Evolutionary conservation across 2,329 filamentous ascomycete species (phyloP).

Genomic region (Huntiella decipiens): DNA sequence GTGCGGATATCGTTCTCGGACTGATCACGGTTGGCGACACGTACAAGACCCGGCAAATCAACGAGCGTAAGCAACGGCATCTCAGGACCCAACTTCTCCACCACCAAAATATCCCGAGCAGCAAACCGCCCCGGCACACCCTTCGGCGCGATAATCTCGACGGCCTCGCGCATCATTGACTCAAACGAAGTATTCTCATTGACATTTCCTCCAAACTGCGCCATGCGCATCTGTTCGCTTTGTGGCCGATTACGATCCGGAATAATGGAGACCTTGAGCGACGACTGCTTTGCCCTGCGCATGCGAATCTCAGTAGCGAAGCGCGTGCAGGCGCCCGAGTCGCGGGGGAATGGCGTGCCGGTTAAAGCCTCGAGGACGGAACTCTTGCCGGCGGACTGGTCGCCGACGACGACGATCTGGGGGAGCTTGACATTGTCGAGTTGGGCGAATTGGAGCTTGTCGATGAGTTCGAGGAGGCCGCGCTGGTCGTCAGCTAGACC

Average conservation of each 20-base stretch:
- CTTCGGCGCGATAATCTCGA: constrained; percentile 30
- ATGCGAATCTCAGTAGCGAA: constrained; percentile 41
- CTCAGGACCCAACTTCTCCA: constrained; percentile 39
- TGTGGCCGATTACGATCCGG: constrained; percentile 29
- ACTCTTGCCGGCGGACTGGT: constrained; percentile 45
- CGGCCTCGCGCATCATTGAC: constrained; percentile 30
- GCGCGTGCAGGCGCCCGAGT: constrained; percentile 40
- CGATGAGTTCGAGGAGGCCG: constrained; percentile 36
- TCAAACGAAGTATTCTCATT: constrained; percentile 28
- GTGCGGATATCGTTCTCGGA: constrained; percentile 32
- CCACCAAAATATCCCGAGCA: constrained; percentile 33
- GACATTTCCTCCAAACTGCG: constrained; percentile 29
- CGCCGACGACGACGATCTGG: constrained; percentile 45
- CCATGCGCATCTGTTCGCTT: constrained; percentile 27
- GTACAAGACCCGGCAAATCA: constrained; percentile 40
- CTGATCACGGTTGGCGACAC: constrained; percentile 33
- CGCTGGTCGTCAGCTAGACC: constrained; percentile 35
- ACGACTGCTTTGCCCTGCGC: constrained; percentile 26
- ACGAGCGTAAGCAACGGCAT: constrained; percentile 42
- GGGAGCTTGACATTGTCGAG: constrained; percentile 34
- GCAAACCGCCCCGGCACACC: constrained; percentile 32
- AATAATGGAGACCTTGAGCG: constrained; percentile 33
- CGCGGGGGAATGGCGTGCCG: constrained; percentile 39
- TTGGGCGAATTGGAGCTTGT: constrained; percentile 33
- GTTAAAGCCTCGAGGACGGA: constrained; percentile 46